Conservation (phyloP, 2,329 filamentous ascomycete species). For the Xylariomycetidae sp. region DNA sequence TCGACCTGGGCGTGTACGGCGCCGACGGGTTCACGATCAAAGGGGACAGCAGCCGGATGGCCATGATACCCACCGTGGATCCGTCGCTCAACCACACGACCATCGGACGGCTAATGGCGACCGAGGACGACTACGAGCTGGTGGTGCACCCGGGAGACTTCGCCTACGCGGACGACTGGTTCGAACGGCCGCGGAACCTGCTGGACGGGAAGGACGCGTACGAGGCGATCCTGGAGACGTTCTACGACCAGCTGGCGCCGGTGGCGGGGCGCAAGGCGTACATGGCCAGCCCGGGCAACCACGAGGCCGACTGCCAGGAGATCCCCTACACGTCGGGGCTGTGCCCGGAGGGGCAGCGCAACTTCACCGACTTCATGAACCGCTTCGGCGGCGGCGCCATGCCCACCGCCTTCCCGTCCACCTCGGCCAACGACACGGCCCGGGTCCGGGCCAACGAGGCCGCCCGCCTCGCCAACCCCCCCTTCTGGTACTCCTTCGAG, state of each 20-base stretch:
- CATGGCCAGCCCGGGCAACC: slow-evolving; percentile 52
- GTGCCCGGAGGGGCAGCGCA: slow-evolving; percentile 48
- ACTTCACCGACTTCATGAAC: slow-evolving; percentile 55
- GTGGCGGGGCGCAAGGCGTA: slow-evolving; percentile 49
- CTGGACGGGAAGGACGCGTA: slow-evolving; percentile 45
- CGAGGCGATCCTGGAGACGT: slow-evolving; percentile 49
- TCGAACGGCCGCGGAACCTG: slow-evolving; percentile 37
- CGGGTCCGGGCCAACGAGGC: slow-evolving; percentile 40
- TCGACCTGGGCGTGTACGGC: slow-evolving; percentile 51
- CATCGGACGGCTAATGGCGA: slow-evolving; percentile 46
- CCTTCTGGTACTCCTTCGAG: slow-evolving; percentile 56
- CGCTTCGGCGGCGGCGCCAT: slow-evolving; percentile 45
- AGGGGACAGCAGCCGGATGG: slow-evolving; percentile 24
- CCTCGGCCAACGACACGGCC: slow-evolving; percentile 35
- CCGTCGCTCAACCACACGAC: slow-evolving; percentile 53
- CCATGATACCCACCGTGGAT: slow-evolving; percentile 39
- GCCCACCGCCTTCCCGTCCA: slow-evolving; percentile 44
- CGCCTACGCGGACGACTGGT: slow-evolving; percentile 55
- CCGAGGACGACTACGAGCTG: slow-evolving; percentile 49
- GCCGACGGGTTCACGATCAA: slow-evolving; percentile 44
- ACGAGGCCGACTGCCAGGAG: slow-evolving; percentile 49
- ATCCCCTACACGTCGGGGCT: slow-evolving; percentile 29
- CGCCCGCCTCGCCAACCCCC: slow-evolving; percentile 37
- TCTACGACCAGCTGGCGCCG: slow-evolving; percentile 49
- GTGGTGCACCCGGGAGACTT: slow-evolving; percentile 50